Evolutionary conservation across 257 asterid genomes (phyloP), one percentile per base, ranked within the genome.

Genomic region (Handroanthus guayacan): DNA sequence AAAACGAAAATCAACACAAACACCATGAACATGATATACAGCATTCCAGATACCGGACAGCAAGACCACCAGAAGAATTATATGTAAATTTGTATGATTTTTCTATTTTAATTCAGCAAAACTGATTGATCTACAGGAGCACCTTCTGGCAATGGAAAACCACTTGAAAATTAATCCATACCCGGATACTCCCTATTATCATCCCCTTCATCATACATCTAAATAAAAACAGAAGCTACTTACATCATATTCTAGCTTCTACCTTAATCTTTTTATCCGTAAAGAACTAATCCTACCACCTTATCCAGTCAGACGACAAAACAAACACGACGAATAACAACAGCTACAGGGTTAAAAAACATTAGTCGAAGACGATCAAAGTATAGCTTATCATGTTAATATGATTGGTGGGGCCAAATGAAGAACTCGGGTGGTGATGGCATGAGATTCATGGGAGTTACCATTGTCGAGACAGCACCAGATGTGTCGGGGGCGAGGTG

Each of bases 401-500:
- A 91, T 31, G 96, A 85, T 76, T 88, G 97, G 78, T 89, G 91
- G 44, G 98, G 97, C 99, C 99, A 95, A 3, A 95, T 82, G 90
- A 80, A 89, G 39, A 82, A 86, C 83, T 92, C 99, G 1, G 88
- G 79, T 2, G 87, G 78, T 31, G 96, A 72, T 20, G 87, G 86
- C 82, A 90, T 78, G 68, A 83, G 77, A 12, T 83, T 89, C 87
- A 82, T 61, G 4, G 91, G 79, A 14, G 85, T 57, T 17, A 62
- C 82, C 87, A 86, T 82, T 9, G 89, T 64, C 3, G 90, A 69
- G 56, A 20, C 58, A 0, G 84, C 54, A 18, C 66, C 79, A 0
- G 89, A 54, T 0, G 84, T 20, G 7, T 76, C 84, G 0, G 87
- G 18, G 63, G 52, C 34, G 78, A 78, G 84, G 73, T 84, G 92